Conservation (phyloP, 345 rosid genomes). For the thale cress (Arabidopsis thaliana) region DNA sequence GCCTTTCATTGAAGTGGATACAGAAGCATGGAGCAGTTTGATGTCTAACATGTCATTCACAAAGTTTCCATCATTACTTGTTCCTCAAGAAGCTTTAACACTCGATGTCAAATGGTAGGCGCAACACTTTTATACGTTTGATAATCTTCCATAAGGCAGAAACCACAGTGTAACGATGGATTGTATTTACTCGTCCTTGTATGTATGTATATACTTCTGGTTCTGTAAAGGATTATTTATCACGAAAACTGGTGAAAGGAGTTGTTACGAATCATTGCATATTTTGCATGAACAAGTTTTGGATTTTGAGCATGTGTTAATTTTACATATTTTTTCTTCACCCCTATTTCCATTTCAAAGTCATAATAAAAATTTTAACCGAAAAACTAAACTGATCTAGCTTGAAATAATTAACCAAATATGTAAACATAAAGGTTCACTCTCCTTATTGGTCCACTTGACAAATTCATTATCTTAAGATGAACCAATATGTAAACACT, state of each 20-base stretch:
- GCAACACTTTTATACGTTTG: conserved; percentile 15
- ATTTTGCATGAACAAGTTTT: background rate
- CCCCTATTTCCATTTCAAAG: background rate
- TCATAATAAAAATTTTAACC: background rate
- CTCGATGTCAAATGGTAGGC: conserved; percentile 80
- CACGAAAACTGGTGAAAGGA: background rate
- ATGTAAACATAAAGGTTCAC: too few species aligned
- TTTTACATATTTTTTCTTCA: background rate
- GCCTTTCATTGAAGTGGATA: conserved; percentile 64
- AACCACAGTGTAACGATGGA: conserved; percentile 22
- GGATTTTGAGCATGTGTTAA: background rate
- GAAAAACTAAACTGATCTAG: background rate
- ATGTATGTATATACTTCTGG: conserved; percentile 24
- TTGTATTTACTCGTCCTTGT: conserved; percentile 26
- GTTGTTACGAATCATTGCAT: background rate
- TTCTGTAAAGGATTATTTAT: background rate
- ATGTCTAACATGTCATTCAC: conserved; percentile 78
- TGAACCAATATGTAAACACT: too few species aligned
- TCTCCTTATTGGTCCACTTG: too few species aligned
- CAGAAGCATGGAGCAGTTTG: conserved; percentile 71
- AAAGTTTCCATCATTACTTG: conserved; percentile 71
- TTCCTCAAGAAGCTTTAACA: conserved; percentile 80
- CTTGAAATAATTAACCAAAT: too few species aligned
- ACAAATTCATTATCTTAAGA: too few species aligned
- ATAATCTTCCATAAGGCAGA: background rate